Base-by-base conservation (phyloP, 371 early-diverging fungal genomes). In the Mortierella polycephala region DNA sequence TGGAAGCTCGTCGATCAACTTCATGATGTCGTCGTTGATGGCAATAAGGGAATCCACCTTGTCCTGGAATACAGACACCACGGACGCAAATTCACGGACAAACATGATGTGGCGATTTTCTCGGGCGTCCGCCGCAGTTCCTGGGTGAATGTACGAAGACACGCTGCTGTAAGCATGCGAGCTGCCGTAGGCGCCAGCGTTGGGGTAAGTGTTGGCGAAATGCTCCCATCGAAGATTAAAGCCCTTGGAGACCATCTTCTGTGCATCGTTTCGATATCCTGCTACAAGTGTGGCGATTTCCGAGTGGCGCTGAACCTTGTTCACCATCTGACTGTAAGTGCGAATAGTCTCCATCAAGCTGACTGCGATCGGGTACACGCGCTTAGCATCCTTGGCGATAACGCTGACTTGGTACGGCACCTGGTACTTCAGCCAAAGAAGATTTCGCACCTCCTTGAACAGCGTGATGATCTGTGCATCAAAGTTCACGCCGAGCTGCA, bases 331-430 rank as follows among this genome's bases (percentile, higher is more conserved):
- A 20, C 91, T 89, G 74, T 97, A 99, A 30, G 96, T 96, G 30
- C 98, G 85, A 14, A 97, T 92, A 2, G 98, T 94, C 76, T 99
- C 99, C 87, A 91, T 96, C 60, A 99, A 79, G 57, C 95, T 94
- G 41, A 99, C 98, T 40, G 99, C 99, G 83, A 93, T 97, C 6
- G 99, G 99, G 83, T 99, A 98, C 7, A 99, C 96, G 18, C 96
- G 90, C 81, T 96, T 96, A 53, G 96, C 98, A 66, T 98, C 98
- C 80, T 97, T 96, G 45, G 98, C 96, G 30, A 96, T 88, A 76
- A 93, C 95, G 55, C 93, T 88, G 64, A 99, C 89, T n/a, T 94
- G 91, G 63, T 95, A 94, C 9, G 99, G 99, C 1, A 99, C 94
- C 64, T 89, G 93, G 83, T 94, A 98, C 39, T 94, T 92, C 18